Evolutionary conservation across 495 filamentous ascomycete species (phyloP), one percentile per base, ranked within the genome.

Genomic region (Monascus purpureus): DNA sequence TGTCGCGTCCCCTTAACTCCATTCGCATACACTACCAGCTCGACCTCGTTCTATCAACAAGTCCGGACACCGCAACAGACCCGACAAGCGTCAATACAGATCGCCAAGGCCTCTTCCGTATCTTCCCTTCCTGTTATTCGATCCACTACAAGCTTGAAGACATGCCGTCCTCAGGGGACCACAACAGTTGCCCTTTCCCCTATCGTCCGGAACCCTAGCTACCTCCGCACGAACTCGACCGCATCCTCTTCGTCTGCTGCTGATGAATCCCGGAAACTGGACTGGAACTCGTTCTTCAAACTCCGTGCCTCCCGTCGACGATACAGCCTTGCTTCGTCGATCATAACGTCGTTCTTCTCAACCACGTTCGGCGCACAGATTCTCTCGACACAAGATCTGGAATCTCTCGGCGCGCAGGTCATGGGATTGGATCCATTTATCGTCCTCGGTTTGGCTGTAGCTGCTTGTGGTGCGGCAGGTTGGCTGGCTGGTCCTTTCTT

Each of bases 211-310:
- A 40, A 54, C 34, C n/a, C n/a, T n/a, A 51, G 49, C 9, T 57
- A 54, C 31, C 40, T 64, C 15, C 49, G 58, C 14, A 33, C 57
- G 12, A 50, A 60, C 35, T 49, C 61, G 17, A 48, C 63, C 14
- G 23, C 38, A 11, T 36, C 53, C 16, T 35, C 58, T 6, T 13
- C 52, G 6, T 0, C 23, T 31, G 41, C 43, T 14, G 39, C 50
- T 29, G 31, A 53, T 14, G 53, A 22, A 22, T 22, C 20, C 20
- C 20, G 50, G 20, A 59, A 59, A 17, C 73, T 93, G 13, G 75
- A 85, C 57, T 97, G 90, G 90, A 80, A 95, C 62, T 73, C 73
- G 24, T 97, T 93, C 72, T 87, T 97, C 69, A 68, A 67, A 41
- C 77, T 96, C 29, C 88, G 90, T 47, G 76, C 78, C 32, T 75